Conservation (phyloP, 331 rosid species). For the Phaseolus coccineus region DNA sequence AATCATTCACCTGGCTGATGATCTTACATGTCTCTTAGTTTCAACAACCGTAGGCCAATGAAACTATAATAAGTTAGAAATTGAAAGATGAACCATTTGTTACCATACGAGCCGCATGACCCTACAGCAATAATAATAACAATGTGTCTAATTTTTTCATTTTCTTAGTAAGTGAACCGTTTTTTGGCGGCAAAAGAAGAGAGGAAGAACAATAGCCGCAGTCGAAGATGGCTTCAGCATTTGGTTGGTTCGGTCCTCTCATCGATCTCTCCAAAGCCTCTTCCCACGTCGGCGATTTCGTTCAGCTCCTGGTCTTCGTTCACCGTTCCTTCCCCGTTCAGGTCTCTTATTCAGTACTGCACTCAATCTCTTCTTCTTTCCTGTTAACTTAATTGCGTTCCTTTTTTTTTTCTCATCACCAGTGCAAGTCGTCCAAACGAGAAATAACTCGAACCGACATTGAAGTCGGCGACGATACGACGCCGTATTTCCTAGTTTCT, state of each 20-base stretch:
- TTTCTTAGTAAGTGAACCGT: too few species aligned
- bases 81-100: too few species aligned
- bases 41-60: too few species aligned
- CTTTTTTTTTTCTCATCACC: conserved; percentile 16
- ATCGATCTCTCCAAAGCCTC: conserved; percentile 67
- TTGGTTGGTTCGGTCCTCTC: conserved; percentile 95
- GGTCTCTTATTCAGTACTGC: conserved; percentile 45
- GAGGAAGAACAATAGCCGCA: too few species aligned
- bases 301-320: conserved; percentile 83
- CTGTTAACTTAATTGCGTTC: not conserved
- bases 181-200: too few species aligned
- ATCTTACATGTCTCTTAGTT: too few species aligned
- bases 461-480: conserved; percentile 81
- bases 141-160: too few species aligned
- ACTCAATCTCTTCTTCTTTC: not conserved
- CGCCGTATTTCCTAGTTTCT: conserved; percentile 69
- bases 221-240: conserved; percentile 55
- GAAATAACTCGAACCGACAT: conserved; percentile 64
- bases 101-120: too few species aligned
- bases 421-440: conserved; percentile 68
- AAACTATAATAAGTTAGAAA: too few species aligned
- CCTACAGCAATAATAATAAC: too few species aligned
- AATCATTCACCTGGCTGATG: too few species aligned
- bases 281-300: conserved; percentile 70
- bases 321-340: conserved; percentile 72